Base-by-base conservation (phyloP, 78 protist species). In the Paratrimastix pyriformis region DNA sequence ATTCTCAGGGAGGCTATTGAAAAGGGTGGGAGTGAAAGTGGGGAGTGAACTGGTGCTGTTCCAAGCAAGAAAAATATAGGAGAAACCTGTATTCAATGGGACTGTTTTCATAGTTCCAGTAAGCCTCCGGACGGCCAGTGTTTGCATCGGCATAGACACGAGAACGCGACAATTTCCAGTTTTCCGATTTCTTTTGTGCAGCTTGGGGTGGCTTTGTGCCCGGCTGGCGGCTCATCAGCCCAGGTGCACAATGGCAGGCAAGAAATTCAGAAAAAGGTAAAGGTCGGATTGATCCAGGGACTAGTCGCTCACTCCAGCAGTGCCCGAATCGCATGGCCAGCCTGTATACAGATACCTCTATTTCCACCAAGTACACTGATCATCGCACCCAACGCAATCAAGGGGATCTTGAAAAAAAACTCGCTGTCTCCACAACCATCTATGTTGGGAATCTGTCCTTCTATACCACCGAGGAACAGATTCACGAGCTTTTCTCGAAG, bases 361-460 rank as follows among this genome's bases (percentile, higher is more conserved):
- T 62, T 62, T 11, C 15, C 18, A 62, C 68, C 13, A 21, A 62
- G 37, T 62, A 62, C 68, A 29, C 15, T 62, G 68, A 62, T 62
- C 68, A 21, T 13, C 15, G 21, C 26, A 62, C 13, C 18, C 29
- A 11, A 62, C 37, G 11, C 68, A 26, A 15, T 62, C 37, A 13
- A 35, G 68, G 21, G 21, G 68, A 62, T 15, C 68, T 29, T 29
- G 24, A 62, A 26, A 15, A n/a, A 13, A 35, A 35, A 33, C 18
- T 77, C 30, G 35, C 38, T 3, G 29, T 3, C 15, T 57, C 75
- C 13, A 21, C 77, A 15, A 82, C 82, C 24, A 9, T 87, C 32
- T 94, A 94, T 70, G 88, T 94, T 5, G 98, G 98, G 7, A 92
- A 92, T 75, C 69, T 94, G 2, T 80, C 93, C 3, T 89, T 83